Percentiles rank a stretch among this genome's conserved stretches.
phyloP scores from a whole-genome alignment of 768 basidiomycete species.

The Pleurotus djamor region DNA sequence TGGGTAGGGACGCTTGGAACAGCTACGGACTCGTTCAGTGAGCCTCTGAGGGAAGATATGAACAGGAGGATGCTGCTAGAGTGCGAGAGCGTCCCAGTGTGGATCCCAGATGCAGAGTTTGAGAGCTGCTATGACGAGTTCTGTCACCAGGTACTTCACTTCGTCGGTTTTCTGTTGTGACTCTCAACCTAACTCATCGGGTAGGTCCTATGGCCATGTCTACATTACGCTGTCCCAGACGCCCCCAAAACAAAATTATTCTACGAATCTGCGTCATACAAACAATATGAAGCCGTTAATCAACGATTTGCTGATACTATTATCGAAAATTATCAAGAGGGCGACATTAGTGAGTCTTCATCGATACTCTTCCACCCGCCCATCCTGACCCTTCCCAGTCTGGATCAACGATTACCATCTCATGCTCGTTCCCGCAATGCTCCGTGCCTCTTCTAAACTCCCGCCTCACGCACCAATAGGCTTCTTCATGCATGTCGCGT shows the following conservation, averaged over 20 bases:
- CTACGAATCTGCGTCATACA: conserved; percentile 78
- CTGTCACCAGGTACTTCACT: conserved; percentile 67
- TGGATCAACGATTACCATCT: conserved; percentile 98
- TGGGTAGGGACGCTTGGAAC: conserved; percentile 78
- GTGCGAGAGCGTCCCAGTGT: conserved; percentile 50
- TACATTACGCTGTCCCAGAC: conserved; percentile 86
- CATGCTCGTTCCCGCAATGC: conserved; percentile 85
- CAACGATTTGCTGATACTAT: conserved; percentile 86
- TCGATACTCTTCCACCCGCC: conserved; percentile 3
- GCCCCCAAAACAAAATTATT: conserved; percentile 83
- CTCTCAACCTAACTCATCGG: conserved; percentile 18
- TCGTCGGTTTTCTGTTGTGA: conserved; percentile 11
- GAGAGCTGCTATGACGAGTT: conserved; percentile 82
- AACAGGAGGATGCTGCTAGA: conserved; percentile 46
- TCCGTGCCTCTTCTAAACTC: conserved; percentile 63
- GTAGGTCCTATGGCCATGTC: conserved; percentile 79
- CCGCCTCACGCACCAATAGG: conserved; percentile 66
- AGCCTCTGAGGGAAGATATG: conserved; percentile 54
- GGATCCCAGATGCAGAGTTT: conserved; percentile 83
- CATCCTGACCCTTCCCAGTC: conserved; percentile 27
- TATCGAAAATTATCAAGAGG: conserved; percentile 75
- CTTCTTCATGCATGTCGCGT: conserved; percentile 97
- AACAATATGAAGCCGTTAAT: conserved; percentile 89
- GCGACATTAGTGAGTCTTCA: conserved; percentile 65
- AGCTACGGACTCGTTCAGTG: conserved; percentile 61